Evolutionary conservation across 257 asterid species (phyloP).

Genomic region (Solanum piurae): DNA sequence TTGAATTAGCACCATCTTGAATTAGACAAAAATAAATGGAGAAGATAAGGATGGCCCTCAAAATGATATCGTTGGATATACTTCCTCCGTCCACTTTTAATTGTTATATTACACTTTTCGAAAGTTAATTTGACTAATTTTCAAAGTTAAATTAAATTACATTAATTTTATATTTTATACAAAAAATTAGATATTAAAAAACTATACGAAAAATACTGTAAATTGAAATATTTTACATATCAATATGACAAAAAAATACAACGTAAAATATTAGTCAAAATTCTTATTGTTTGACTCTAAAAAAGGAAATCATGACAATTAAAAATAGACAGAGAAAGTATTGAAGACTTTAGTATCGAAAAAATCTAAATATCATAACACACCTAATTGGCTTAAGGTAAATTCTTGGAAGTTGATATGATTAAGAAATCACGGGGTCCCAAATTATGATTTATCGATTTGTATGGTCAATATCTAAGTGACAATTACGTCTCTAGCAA

Average conservation of each 20-base stretch:
- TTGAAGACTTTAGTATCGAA: neutral
- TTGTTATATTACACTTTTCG: fast-evolving
- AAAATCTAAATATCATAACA: no score
- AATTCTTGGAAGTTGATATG: neutral
- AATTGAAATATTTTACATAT: no score
- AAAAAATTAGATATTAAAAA: no score
- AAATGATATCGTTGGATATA: neutral
- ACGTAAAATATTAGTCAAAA: no score
- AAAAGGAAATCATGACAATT: no score
- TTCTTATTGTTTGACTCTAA: no score
- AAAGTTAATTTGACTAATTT: no score
- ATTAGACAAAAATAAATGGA: neutral
- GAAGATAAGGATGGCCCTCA: neutral
- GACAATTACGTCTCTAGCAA: neutral
- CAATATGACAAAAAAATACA: no score
- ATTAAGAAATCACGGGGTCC: neutral
- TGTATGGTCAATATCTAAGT: neutral
- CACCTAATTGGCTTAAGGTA: neutral
- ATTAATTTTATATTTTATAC: no score
- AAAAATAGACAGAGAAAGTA: fast-evolving
- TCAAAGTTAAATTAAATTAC: no score
- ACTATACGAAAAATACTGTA: no score
- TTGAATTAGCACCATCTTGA: neutral
- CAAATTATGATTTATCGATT: neutral
- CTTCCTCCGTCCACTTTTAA: no score